These are phyloP conservation scores for Vicia villosa DNA, from an alignment of 306 rosid genomes.

Conservation along the genomic window DNA sequence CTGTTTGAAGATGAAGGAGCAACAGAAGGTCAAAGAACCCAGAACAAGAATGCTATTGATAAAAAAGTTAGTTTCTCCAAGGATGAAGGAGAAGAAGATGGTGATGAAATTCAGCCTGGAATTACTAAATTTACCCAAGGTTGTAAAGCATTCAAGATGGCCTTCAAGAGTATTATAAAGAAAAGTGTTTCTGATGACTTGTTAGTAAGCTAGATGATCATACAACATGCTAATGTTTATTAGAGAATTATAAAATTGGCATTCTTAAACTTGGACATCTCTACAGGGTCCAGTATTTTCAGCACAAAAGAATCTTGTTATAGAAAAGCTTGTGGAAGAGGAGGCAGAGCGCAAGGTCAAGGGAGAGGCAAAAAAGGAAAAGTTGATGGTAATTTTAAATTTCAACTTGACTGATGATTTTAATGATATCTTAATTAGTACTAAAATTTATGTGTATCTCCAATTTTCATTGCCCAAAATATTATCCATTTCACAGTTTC, in stretches of 20 bases:
- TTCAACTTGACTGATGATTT: conserved; percentile 23
- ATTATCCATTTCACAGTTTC: neutral
- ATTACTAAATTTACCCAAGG: conserved; percentile 74
- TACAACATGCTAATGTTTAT: conserved; percentile 4
- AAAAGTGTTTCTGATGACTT: conserved; percentile 62
- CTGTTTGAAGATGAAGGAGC: conserved; percentile 48
- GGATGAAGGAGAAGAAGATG: conserved; percentile 65
- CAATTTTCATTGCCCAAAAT: neutral
- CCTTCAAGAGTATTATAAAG: conserved; percentile 72
- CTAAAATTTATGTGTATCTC: conserved; percentile 13
- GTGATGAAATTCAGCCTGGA: conserved; percentile 69
- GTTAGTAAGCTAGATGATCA: conserved; percentile 55
- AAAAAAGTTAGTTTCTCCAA: conserved; percentile 42
- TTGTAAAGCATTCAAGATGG: conserved; percentile 79
- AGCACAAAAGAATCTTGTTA: conserved; percentile 78
- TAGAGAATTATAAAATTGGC: conserved; percentile 12
- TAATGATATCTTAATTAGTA: neutral
- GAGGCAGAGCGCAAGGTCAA: conserved; percentile 63
- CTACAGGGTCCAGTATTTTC: conserved; percentile 87
- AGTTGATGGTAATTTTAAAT: conserved; percentile 59
- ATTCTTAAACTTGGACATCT: conserved; percentile 27
- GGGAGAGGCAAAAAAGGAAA: conserved; percentile 80
- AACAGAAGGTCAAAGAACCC: conserved; percentile 24
- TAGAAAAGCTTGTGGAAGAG: conserved; percentile 89
- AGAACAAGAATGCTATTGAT: conserved; percentile 28